phyloP scores from a whole-genome alignment of 1,284 basidiomycete genomes.

The Veloboletus limbatus region DNA sequence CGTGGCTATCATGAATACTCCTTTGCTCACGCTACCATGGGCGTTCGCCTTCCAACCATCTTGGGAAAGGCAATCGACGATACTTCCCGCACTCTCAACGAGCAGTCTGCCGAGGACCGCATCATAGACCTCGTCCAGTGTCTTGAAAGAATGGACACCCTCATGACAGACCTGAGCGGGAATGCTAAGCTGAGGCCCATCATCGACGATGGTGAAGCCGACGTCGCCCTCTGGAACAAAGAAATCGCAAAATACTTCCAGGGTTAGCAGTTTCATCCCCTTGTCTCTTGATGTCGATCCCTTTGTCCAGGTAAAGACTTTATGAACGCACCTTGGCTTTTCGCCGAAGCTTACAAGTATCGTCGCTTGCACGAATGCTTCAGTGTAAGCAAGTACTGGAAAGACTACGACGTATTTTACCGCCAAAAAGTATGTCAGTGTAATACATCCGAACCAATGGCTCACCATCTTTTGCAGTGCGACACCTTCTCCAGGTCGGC shows the following conservation, averaged over 20 bases:
- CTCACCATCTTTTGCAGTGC: conserved; percentile 50
- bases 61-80: conserved; percentile 97
- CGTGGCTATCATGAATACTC: conserved; percentile 96
- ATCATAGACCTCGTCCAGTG: conserved; percentile 86
- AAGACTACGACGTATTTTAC: conserved; percentile 88
- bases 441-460: background rate
- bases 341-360: conserved; percentile 98
- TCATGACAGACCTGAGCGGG: conserved; percentile 79
- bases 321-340: conserved; percentile 95
- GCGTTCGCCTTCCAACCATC: conserved; percentile 91
- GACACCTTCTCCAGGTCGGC: conserved; percentile 94
- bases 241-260: conserved; percentile 92
- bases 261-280: conserved; percentile 43
- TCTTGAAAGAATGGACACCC: conserved; percentile 81
- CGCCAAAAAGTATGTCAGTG: conserved; percentile 69
- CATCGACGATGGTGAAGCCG: conserved; percentile 90
- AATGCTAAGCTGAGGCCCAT: conserved; percentile 84
- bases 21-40: conserved; percentile 93
- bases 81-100: conserved; percentile 85
- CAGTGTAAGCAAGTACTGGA: conserved; percentile 90
- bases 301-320: conserved; percentile 76
- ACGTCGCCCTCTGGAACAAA: conserved; percentile 97
- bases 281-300: background rate
- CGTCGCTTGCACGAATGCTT: conserved; percentile 95
- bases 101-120: conserved; percentile 80